Base-by-base conservation (phyloP, 1,284 basidiomycete genomes). In the Cryptococcus sp. region DNA sequence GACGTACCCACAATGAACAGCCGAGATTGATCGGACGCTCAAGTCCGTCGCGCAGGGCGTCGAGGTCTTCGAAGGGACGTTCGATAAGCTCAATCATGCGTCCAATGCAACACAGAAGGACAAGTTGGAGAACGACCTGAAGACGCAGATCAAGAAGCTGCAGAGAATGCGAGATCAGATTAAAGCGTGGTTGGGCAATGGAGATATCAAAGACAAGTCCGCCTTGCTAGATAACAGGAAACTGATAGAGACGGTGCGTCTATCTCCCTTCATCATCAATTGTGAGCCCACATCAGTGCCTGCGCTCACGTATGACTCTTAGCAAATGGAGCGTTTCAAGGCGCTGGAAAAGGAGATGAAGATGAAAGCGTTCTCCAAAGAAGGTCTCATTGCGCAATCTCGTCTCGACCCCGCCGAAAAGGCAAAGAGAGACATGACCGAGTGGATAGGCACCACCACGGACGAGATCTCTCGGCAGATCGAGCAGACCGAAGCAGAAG, bases 291-390 rank as follows among this genome's bases (percentile, higher is more conserved):
- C 38, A 19, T 17, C 5, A 6, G 22, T n/a, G 27, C 22, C 38
- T 22, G 10, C 5, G 30, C 30, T 35, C 5, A 35, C 30, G 10
- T 13, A 8, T 35, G 30, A 35, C 30, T 8, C 57, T 19, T 79
- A 98, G 94, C 96, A 99, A 96, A 99, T 99, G 96, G 96, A 99
- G 82, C 93, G 92, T 75, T 99, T 99, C 86, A 99, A 99, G 75
- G 95, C 95, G 23, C 92, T 93, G 80, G 96, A 99, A 82, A 99
- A 99, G 82, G 96, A 99, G 81, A 98, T 99, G 93, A 99, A 99
- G 85, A 99, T 96, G 63, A 99, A 99, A 78, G 96, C 96, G 0
- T 99, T 99, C 81, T 98, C 94, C 35, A 99, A 99, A 79, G 96
- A 98, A 79, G 96, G 96, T 40, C 85, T 99, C 39, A 97, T 90